Evolutionary conservation across 352 stramenopile genomes (phyloP), one percentile per base, ranked within the genome.

Genomic region (Phytophthora megakarya): DNA sequence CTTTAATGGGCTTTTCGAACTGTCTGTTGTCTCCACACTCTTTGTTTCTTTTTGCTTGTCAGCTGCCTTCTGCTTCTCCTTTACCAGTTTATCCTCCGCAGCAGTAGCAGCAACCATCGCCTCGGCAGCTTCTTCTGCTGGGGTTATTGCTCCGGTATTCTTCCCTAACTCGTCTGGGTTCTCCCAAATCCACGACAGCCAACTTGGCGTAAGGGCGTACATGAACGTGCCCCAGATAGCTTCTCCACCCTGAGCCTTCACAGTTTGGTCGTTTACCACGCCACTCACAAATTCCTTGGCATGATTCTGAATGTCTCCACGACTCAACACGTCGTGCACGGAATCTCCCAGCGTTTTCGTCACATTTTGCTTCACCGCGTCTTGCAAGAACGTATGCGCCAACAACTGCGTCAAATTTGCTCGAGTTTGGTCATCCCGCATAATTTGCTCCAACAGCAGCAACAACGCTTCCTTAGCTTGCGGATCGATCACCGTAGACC

Each of bases 241-340:
- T 23, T 95, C 80, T 35, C 84, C 83, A 37, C 86, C 80, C 59
- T 93, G 84, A 11, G 80, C 81, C 49, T 93, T 84, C 25, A 95
- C 84, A 0, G 84, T 95, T 44, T 91, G 81, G 63, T 95, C 86
- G 21, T 73, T 75, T n/a, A 95, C 80, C n/a, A 95, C 83, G 3
- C 69, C 72, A 35, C 82, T 80, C 9, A 95, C 79, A 54, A 95
- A 95, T 55, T 90, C 80, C 52, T 95, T 95, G 61, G 86, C 84
- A 65, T 95, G 86, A 50, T 88, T 78, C 55, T 93, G 81, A 55
- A 93, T 75, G 44, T 95, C 86, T 16, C 52, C n/a, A 15, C 80
- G 82, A 48, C 83, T 92, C 30, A 95, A 72, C 21, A 93, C 78
- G 15, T 91, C 73, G 66, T 95, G 86, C 39, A 93, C 80, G 8